Percentiles rank a stretch among this genome's conserved stretches.
Conservation (phyloP, 176 grass and related monocot genomes). For the Tillandsia fasciculata region DNA sequence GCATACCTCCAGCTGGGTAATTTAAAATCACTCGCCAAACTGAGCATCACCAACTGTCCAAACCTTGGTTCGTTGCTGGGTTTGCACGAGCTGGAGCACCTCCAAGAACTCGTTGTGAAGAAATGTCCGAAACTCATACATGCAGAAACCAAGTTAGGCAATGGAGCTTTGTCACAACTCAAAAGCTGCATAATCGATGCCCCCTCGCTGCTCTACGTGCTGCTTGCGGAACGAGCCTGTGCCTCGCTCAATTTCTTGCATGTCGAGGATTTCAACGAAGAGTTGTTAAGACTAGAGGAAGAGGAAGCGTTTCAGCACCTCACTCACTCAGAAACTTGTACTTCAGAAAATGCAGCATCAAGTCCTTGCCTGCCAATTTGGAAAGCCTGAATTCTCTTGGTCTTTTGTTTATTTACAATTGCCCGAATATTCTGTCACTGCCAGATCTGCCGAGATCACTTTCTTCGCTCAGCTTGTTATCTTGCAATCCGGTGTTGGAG, state of each 20-base stretch:
- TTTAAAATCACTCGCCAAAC: background rate
- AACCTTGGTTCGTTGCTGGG: background rate
- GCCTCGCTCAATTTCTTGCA: background rate
- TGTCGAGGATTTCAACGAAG: background rate
- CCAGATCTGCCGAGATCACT: background rate
- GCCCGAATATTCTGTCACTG: background rate
- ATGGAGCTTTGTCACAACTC: background rate
- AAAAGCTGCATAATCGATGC: background rate
- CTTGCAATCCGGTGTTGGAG: background rate
- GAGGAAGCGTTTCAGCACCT: background rate
- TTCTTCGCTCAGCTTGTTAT: background rate
- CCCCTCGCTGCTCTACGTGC: background rate
- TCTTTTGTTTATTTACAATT: background rate
- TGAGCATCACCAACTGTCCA: background rate
- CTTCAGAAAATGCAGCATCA: background rate
- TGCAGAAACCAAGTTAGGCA: background rate
- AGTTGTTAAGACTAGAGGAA: background rate
- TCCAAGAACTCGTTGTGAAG: background rate
- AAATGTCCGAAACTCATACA: background rate
- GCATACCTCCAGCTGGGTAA: background rate
- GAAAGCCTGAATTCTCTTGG: background rate
- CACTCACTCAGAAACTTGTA: background rate
- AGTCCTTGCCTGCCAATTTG: background rate
- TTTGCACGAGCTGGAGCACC: background rate
- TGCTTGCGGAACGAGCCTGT: background rate